These are phyloP conservation scores for Dactylellina parvicollis DNA, from an alignment of 2,329 filamentous ascomycete genomes.

Conservation along the genomic window DNA sequence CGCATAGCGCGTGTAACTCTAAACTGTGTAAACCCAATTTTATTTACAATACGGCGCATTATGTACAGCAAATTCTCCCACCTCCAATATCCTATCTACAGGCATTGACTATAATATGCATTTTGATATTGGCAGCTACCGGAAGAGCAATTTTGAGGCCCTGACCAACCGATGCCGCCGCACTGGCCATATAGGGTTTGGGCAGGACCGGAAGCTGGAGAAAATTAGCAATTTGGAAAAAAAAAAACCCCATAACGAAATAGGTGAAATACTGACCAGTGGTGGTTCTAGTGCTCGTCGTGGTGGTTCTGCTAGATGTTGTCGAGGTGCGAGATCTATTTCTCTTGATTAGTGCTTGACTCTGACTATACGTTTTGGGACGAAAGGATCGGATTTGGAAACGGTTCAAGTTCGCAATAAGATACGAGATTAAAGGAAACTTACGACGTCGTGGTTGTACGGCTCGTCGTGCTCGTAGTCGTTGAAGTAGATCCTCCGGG, in stretches of 20 bases:
- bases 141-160: constrained; percentile 59
- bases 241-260: neutral
- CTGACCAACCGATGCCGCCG: constrained; percentile 60
- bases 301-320: neutral
- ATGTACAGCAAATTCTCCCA: neutral
- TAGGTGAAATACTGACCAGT: constrained; percentile 27
- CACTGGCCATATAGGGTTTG: constrained; percentile 59
- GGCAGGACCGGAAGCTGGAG: constrained; percentile 5
- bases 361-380: too few species aligned
- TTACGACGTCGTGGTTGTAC: too few species aligned
- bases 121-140: constrained; percentile 60
- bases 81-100: neutral
- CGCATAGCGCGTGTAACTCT: too few species aligned
- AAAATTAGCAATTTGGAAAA: neutral
- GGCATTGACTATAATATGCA: constrained; percentile 58
- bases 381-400: too few species aligned
- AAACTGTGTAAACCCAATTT: too few species aligned
- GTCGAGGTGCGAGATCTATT: too few species aligned
- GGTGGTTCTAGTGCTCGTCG: constrained; percentile 7
- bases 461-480: neutral
- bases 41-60: too few species aligned
- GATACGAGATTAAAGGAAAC: too few species aligned
- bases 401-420: too few species aligned
- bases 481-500: constrained; percentile 33
- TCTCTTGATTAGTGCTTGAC: too few species aligned